Evolutionary conservation across 129 eudicot species (phyloP).

Genomic region (Glebionis coronaria): DNA sequence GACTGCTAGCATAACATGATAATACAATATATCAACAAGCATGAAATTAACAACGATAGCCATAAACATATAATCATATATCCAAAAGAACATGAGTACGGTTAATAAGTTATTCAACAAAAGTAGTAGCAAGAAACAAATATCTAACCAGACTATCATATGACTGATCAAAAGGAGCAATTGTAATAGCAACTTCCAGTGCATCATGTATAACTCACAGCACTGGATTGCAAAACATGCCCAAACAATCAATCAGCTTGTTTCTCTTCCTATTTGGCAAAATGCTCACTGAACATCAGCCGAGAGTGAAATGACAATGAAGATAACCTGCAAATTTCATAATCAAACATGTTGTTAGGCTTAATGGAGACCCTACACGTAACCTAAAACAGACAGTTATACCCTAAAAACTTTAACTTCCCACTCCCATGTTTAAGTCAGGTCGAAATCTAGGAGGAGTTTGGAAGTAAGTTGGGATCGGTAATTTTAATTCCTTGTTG

Average conservation of each 20-base stretch:
- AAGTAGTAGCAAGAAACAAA: slow-evolving; percentile 1
- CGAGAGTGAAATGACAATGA: slow-evolving; percentile 49
- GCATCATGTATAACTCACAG: slow-evolving; percentile 8
- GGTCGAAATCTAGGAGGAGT: too few species aligned
- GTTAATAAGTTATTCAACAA: slow-evolving; percentile 2
- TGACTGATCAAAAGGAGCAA: slow-evolving; percentile 20
- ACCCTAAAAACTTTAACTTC: too few species aligned
- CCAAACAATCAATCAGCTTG: slow-evolving; percentile 26
- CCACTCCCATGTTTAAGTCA: too few species aligned
- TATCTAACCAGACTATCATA: slow-evolving; percentile 5
- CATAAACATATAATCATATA: not conserved
- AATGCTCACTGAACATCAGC: slow-evolving; percentile 22
- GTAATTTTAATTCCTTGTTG: too few species aligned
- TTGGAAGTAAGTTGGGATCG: too few species aligned
- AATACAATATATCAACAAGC: not conserved
- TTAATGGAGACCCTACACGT: too few species aligned
- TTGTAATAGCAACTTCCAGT: slow-evolving; percentile 1
- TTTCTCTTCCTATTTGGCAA: slow-evolving; percentile 17
- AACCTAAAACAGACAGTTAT: too few species aligned
- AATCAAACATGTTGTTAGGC: not conserved
- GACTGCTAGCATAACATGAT: too few species aligned
- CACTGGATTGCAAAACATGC: slow-evolving; percentile 7
- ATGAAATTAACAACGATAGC: not conserved
- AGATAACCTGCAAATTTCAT: slow-evolving; percentile 54
- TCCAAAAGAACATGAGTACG: not conserved